Evolutionary conservation across 768 basidiomycete genomes (phyloP).

Genomic region (Lepiota venenata): DNA sequence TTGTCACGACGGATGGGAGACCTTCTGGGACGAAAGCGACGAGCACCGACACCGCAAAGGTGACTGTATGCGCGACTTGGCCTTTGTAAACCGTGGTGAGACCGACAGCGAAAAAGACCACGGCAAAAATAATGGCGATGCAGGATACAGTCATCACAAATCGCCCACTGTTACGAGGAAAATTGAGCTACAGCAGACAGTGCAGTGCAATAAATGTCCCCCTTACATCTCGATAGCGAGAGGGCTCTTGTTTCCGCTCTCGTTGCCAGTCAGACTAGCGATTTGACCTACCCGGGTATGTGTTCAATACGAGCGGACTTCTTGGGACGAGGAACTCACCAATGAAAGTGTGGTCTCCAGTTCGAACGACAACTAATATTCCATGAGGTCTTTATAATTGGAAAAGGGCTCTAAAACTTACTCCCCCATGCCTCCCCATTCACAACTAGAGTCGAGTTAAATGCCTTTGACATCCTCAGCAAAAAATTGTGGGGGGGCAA

Average conservation of each 20-base stretch:
- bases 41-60: slow-evolving; percentile 57
- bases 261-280: slow-evolving; percentile 61
- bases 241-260: slow-evolving; percentile 61
- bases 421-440: slow-evolving; percentile 73
- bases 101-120: slow-evolving; percentile 65
- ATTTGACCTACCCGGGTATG: slow-evolving; percentile 49
- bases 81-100: slow-evolving; percentile 66
- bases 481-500: background rate
- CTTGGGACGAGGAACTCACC: slow-evolving; percentile 28
- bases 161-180: slow-evolving; percentile 34
- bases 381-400: background rate
- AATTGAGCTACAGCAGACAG: background rate
- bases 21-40: slow-evolving; percentile 64
- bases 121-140: slow-evolving; percentile 58
- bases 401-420: slow-evolving; percentile 25
- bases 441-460: slow-evolving; percentile 66
- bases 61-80: slow-evolving; percentile 54
- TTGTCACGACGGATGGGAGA: slow-evolving; percentile 63
- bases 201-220: background rate
- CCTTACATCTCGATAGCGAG: slow-evolving; percentile 64
- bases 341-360: slow-evolving; percentile 65
- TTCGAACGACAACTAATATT: slow-evolving; percentile 54
- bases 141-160: slow-evolving; percentile 62
- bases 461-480: slow-evolving; percentile 38
- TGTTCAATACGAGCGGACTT: background rate